phyloP scores from a whole-genome alignment of 1,284 basidiomycete species.

The Ustilago shanxiensis region DNA sequence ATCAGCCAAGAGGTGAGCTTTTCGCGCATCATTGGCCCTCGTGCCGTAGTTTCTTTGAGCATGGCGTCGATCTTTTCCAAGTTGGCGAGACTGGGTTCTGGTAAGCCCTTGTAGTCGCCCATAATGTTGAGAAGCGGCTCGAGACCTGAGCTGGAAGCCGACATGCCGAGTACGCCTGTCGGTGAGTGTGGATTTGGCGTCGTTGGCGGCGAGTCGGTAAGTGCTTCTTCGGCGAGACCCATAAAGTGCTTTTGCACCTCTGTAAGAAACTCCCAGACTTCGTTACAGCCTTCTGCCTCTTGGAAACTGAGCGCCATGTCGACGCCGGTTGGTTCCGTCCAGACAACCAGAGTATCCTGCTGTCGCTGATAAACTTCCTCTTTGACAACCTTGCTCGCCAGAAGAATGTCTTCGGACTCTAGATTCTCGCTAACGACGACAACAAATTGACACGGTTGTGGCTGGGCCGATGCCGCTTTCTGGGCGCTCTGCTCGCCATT shows the following conservation, averaged over 20 bases:
- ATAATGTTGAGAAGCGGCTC: constrained; percentile 49
- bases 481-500: constrained; percentile 50
- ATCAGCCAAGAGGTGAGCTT: constrained; percentile 78
- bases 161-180: constrained; percentile 48
- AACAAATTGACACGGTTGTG: constrained; percentile 57
- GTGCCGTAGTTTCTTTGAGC: constrained; percentile 64
- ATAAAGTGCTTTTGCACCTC: constrained; percentile 89
- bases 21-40: constrained; percentile 76
- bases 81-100: constrained; percentile 68
- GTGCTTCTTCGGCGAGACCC: constrained; percentile 48
- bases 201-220: constrained; percentile 55
- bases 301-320: constrained; percentile 98
- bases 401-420: constrained; percentile 64
- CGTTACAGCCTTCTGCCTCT: constrained; percentile 92
- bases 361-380: constrained; percentile 70
- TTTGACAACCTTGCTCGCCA: constrained; percentile 63
- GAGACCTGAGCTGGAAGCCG: constrained; percentile 39
- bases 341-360: constrained; percentile 93
- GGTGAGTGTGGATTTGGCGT: constrained; percentile 51
- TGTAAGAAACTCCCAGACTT: constrained; percentile 96
- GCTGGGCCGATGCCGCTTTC: constrained; percentile 17
- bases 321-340: constrained; percentile 94
- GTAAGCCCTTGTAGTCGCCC: constrained; percentile 61
- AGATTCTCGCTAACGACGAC: constrained; percentile 65
- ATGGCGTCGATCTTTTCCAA: constrained; percentile 68